Evolutionary conservation across 73 alveolate species (phyloP).

Genomic region (Tetrahymena elliotti): DNA sequence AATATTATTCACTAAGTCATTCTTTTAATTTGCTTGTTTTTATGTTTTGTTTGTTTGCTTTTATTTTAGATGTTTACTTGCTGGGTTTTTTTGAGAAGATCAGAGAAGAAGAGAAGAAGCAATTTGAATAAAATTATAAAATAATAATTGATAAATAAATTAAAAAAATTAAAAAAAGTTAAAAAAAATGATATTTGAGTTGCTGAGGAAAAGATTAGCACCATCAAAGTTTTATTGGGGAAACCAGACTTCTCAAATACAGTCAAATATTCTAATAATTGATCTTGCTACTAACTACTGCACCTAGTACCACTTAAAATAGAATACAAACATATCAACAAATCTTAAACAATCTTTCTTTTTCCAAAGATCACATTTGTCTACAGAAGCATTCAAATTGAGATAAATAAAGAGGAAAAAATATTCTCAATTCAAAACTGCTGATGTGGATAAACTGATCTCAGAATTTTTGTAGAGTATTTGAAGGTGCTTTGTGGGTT

Average conservation of each 20-base stretch:
- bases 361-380: background rate
- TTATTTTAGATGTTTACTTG: background rate
- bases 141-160: background rate
- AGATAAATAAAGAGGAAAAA: background rate
- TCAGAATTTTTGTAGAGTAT: background rate
- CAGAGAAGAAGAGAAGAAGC: background rate
- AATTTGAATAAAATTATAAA: background rate
- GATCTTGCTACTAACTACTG: background rate
- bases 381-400: background rate
- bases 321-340: background rate
- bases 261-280: background rate
- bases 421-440: background rate
- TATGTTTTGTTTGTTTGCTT: background rate
- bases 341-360: background rate
- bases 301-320: conserved; percentile 1
- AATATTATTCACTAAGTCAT: background rate
- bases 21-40: background rate
- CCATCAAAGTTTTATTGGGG: background rate
- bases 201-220: conserved; percentile 1
- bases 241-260: background rate
- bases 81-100: background rate
- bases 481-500: background rate
- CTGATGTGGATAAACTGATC: background rate
- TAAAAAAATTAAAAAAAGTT: no score
- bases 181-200: background rate